phyloP scores from a whole-genome alignment of 176 grass and related monocot genomes.

The Eremochloa ophiuroides region DNA sequence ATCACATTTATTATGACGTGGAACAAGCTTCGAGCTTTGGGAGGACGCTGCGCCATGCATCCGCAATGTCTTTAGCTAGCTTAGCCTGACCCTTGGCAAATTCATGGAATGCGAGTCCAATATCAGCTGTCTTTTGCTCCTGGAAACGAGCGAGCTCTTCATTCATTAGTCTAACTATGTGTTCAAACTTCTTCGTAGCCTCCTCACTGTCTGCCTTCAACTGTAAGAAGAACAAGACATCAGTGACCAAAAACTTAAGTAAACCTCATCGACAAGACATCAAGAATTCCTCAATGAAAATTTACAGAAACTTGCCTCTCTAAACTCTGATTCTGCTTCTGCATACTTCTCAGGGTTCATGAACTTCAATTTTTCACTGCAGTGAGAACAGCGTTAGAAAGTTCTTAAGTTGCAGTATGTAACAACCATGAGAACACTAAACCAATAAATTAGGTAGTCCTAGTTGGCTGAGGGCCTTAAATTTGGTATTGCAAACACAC shows the following conservation, averaged over 20 bases:
- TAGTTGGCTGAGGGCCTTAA: background rate
- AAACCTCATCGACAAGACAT: background rate
- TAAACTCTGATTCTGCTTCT: slow-evolving; percentile 77
- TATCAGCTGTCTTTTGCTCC: slow-evolving; percentile 96
- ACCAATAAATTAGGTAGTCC: background rate
- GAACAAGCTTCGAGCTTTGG: slow-evolving; percentile 90
- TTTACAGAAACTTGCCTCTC: slow-evolving; percentile 46
- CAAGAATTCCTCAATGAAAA: slow-evolving; percentile 5
- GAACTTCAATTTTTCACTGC: slow-evolving; percentile 88
- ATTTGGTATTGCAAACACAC: background rate
- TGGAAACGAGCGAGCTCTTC: slow-evolving; percentile 91
- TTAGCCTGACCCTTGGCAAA: slow-evolving; percentile 98
- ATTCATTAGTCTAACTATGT: slow-evolving; percentile 85
- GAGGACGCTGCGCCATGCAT: slow-evolving; percentile 83
- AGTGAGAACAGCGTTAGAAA: slow-evolving; percentile 22
- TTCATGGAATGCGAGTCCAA: slow-evolving; percentile 90
- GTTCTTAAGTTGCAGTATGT: background rate
- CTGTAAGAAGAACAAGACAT: slow-evolving; percentile 43
- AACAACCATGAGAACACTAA: background rate
- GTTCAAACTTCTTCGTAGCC: slow-evolving; percentile 74
- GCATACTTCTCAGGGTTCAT: slow-evolving; percentile 76
- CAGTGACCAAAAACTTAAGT: background rate
- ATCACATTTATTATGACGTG: slow-evolving; percentile 20
- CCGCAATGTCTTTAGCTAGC: slow-evolving; percentile 85
- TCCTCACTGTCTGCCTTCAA: slow-evolving; percentile 86